phyloP scores from a whole-genome alignment of 768 basidiomycete species.

The Amanita exitialis region DNA sequence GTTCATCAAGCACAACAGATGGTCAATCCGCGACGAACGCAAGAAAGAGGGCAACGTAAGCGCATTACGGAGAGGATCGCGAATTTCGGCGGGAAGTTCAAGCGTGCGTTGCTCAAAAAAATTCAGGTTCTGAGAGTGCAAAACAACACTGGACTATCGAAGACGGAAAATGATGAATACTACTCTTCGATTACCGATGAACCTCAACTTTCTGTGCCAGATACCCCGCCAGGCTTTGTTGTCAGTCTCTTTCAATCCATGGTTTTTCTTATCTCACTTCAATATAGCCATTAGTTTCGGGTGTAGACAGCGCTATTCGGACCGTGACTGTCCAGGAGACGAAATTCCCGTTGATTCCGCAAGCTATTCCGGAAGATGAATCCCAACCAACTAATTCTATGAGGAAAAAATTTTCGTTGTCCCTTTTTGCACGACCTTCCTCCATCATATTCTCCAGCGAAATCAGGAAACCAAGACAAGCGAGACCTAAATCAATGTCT shows the following conservation, averaged over 20 bases:
- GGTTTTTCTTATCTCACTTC: neutral
- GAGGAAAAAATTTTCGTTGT: constrained; percentile 5
- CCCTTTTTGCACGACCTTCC: constrained; percentile 3
- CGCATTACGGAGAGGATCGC: constrained; percentile 15
- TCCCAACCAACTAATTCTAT: neutral
- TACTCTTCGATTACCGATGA: neutral
- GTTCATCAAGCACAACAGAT: neutral
- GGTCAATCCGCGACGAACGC: neutral
- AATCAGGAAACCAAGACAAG: neutral
- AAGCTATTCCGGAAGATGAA: neutral
- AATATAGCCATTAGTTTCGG: neutral
- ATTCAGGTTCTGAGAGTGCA: neutral
- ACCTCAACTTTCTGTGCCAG: neutral
- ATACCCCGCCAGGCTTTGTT: constrained; percentile 17
- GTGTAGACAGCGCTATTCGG: neutral
- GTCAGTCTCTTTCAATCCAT: constrained; percentile 10
- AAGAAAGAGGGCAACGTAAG: neutral
- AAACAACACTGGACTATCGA: neutral
- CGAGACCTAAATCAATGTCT: constrained; percentile 4
- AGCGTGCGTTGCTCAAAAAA: constrained; percentile 15
- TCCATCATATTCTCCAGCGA: neutral
- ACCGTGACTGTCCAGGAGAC: neutral
- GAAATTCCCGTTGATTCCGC: too few relatives aligned
- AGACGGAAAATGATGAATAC: neutral
- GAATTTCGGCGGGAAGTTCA: constrained; percentile 18